Base-by-base conservation (phyloP, 441 rosid species). In the Geranium incanum region DNA sequence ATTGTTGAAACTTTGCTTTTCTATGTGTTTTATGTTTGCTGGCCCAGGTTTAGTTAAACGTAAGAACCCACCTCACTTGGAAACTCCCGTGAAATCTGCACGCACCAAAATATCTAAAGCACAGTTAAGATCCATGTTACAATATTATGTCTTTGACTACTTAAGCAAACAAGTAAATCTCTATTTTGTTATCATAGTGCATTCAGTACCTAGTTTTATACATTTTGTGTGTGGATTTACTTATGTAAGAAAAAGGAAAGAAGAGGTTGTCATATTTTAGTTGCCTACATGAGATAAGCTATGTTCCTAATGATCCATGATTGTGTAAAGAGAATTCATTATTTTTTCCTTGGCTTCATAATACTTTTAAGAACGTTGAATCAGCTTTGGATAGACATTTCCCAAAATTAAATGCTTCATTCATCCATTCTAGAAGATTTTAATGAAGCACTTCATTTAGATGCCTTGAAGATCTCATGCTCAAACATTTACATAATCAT, bases 1-100 rank as follows among this genome's bases (percentile, higher is more conserved):
- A 70, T 48, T 66, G 70, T 70, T 76, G 62, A 43, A 59, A 39
- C 39, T 70, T 69, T 67, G 39, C 66, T 66, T 57, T 36, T 70
- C 15, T 36, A 70, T 43, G 39, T 69, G 72, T 13, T 68, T 71
- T 75, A 77, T 74, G 21, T 19, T 67, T 70, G 39, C 72, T 70
- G 65, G 50, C 68, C 66, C 80, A 86, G 92, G 88, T 71, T 68
- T 82, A 74, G 84, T 83, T 28, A 86, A 88, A 81, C 88, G 89
- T 64, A 88, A 86, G 82, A 88, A 82, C 79, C 79, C 78, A 15
- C 68, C 80, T 45, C 81, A 73, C 69, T 36, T 75, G 57, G 89
- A 86, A 76, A 78, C 77, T 73, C 83, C 81, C 73, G 84, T 76
- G 68, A 84, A 78, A 76, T 75, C 83, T 69, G 72, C 82, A 33